phyloP scores from a whole-genome alignment of 192 early-diverging fungal species.

The Umbelopsis ramanniana region DNA sequence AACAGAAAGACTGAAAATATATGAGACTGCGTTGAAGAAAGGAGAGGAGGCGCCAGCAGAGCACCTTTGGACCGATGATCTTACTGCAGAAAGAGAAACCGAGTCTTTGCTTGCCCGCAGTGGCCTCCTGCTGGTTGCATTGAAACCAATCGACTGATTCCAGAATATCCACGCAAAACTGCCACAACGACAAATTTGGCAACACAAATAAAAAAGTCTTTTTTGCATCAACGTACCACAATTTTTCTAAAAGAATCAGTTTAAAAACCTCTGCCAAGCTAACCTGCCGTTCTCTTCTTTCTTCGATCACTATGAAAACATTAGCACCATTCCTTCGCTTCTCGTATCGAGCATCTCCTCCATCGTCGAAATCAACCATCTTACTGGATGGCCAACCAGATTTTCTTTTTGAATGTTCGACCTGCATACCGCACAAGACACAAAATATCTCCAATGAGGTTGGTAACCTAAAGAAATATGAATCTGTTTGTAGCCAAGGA shows the following conservation, averaged over 20 bases:
- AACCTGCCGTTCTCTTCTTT: neutral
- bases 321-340: slow-evolving; percentile 12
- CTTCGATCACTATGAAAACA: slow-evolving; percentile 13
- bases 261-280: too few relatives aligned
- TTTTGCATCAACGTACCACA: too few relatives aligned
- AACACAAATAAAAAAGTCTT: neutral
- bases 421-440: neutral
- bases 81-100: neutral
- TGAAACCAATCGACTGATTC: slow-evolving; percentile 18
- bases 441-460: neutral
- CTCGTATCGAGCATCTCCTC: neutral
- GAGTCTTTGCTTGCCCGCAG: neutral
- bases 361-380: neutral
- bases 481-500: neutral
- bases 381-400: neutral
- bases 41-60: neutral
- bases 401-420: neutral
- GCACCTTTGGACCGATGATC: neutral
- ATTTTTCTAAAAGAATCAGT: too few relatives aligned
- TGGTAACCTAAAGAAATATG: neutral
- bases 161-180: neutral
- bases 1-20: neutral
- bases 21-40: neutral
- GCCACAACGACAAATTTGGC: slow-evolving; percentile 18
- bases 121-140: neutral